These are phyloP conservation scores for Rhododendron vialii DNA, from an alignment of 148 eudicot genomes.

Conservation along the genomic window DNA sequence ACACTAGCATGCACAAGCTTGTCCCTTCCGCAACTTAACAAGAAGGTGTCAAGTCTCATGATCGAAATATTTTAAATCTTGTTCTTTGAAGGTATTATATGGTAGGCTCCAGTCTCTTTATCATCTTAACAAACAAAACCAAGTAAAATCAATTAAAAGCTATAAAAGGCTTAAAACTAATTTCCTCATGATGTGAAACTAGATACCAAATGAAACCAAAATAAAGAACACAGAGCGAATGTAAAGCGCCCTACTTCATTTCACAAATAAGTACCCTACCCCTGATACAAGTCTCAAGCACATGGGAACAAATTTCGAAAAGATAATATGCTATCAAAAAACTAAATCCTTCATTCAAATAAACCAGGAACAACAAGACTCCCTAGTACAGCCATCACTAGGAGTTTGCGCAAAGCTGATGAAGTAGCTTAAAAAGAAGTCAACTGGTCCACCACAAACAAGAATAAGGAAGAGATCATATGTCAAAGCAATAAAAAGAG, in stretches of 20 bases:
- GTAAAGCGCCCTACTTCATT: background rate
- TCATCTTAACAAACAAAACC: background rate
- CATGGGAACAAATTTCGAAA: background rate
- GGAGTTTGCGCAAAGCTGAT: background rate
- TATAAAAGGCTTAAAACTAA: background rate
- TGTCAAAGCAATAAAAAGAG: background rate
- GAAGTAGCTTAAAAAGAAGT: background rate
- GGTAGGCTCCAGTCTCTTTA: background rate
- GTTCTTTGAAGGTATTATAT: background rate
- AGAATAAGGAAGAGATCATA: background rate
- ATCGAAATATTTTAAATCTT: background rate
- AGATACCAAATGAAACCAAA: background rate
- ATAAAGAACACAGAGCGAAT: background rate
- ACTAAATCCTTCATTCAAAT: background rate
- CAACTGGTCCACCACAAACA: background rate
- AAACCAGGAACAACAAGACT: background rate
- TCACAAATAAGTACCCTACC: background rate
- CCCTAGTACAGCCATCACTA: background rate
- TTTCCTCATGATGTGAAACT: background rate
- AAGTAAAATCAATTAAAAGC: background rate
- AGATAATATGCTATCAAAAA: background rate
- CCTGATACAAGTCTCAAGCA: background rate
- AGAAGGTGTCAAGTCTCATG: background rate
- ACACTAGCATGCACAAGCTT: background rate
- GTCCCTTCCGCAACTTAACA: background rate